phyloP scores from a whole-genome alignment of 2,329 filamentous ascomycete genomes.

The Hymenoscyphus fructigenus region DNA sequence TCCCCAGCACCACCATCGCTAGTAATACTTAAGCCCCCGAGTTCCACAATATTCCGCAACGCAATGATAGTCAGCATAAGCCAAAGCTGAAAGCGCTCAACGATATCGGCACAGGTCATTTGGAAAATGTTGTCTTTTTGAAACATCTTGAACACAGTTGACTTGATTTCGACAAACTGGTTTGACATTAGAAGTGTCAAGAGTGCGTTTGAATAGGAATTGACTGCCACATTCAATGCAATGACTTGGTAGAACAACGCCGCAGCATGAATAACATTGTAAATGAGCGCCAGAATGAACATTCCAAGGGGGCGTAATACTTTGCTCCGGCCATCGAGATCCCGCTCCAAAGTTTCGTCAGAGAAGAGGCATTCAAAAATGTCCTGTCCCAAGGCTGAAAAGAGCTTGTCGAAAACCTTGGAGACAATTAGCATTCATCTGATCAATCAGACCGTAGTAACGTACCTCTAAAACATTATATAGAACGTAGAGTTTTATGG shows the following conservation, averaged over 20 bases:
- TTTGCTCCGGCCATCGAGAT: slow-evolving; percentile 86
- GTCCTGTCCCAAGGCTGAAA: slow-evolving; percentile 91
- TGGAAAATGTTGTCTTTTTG: slow-evolving; percentile 98
- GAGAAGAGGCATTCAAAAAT: slow-evolving; percentile 95
- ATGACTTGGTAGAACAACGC: slow-evolving; percentile 97
- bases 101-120: slow-evolving; percentile 91
- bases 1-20: slow-evolving; percentile 45
- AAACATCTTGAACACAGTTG: slow-evolving; percentile 97
- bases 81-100: slow-evolving; percentile 96
- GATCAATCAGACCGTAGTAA: background rate
- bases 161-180: slow-evolving; percentile 98
- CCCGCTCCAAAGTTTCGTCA: slow-evolving; percentile 84
- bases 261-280: slow-evolving; percentile 85
- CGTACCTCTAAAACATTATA: slow-evolving; percentile 89
- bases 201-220: slow-evolving; percentile 95
- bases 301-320: slow-evolving; percentile 85
- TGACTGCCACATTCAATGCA: slow-evolving; percentile 95
- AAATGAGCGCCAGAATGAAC: slow-evolving; percentile 81
- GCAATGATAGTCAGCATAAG: slow-evolving; percentile 96
- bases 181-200: slow-evolving; percentile 92
- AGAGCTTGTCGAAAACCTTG: slow-evolving; percentile 87
- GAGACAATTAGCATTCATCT: slow-evolving; percentile 66
- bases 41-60: slow-evolving; percentile 92
- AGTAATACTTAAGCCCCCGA: slow-evolving; percentile 73
- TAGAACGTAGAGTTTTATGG: slow-evolving; percentile 98